Evolutionary conservation across 2,329 filamentous ascomycete species (phyloP), one percentile per base, ranked within the genome.

Genomic region (Ceratocystis papillata): DNA sequence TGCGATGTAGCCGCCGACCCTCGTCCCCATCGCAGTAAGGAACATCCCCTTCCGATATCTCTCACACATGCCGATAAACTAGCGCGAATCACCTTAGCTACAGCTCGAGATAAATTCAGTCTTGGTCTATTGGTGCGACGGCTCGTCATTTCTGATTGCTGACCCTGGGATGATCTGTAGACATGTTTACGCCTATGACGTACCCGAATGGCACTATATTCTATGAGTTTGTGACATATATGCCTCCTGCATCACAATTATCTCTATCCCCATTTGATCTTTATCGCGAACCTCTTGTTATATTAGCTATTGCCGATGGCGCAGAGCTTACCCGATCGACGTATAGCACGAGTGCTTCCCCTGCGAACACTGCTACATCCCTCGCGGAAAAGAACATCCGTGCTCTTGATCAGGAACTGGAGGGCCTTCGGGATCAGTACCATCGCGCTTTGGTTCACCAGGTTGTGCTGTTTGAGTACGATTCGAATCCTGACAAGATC

Each of bases 181-280:
- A 90, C 76, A 92, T 94, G 86, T 96, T 97, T 77, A 96, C 90
- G 67, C 93, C 93, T 50, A 79, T 94, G 72, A 89, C 88, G 15
- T 96, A 94, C 75, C 91, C 90, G 10, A 83, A 86, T 70, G 93
- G 93, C 68, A 86, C 87, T 72, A 87, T 97, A 68, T 82, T 96
- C 71, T 96, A 94, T 80, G 88, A 96, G 74, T 82, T 96, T 69
- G 86, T 88, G 67, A 90, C 89, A 68, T 87, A 90, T 72, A 80
- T 88, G 65, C 88, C 90, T 28, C 86, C 89, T n/a, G 81, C 86
- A 41, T 90, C 89, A 41, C 90, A 96, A 73, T 79, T 90, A 55
- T 83, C 89, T 22, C 78, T 96, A 50, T 88, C 88, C 46, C 92
- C 94, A 0, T 96, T 96, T 78, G 94, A 99, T 74, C 79, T 93